These are phyloP conservation scores for Boletellus sp. DNA, from an alignment of 1,284 basidiomycete genomes.

Conservation along the genomic window DNA sequence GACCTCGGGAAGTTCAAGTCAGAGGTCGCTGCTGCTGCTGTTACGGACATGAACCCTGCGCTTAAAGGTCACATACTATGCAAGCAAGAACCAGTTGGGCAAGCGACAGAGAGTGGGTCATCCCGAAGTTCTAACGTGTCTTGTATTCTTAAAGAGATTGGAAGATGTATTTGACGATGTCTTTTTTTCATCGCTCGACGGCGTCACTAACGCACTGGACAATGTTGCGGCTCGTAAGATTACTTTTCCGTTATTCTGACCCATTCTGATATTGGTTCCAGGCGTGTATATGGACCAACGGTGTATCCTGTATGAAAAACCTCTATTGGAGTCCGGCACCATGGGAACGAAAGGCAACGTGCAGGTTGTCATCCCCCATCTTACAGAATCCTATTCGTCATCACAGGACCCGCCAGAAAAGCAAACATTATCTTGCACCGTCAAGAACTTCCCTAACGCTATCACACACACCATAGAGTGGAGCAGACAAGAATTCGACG, in stretches of 20 bases:
- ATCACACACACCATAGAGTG: slow-evolving; percentile 99
- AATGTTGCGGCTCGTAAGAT: slow-evolving; percentile 90
- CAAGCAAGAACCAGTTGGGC: slow-evolving; percentile 93
- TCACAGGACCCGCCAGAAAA: slow-evolving; percentile 99
- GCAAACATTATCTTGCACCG: slow-evolving; percentile 95
- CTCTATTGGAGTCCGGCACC: slow-evolving; percentile 95
- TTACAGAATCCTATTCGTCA: slow-evolving; percentile 97
- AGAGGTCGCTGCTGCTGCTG: slow-evolving; percentile 90
- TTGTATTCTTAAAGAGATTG: slow-evolving; percentile 1
- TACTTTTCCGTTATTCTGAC: neutral
- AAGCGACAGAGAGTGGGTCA: slow-evolving; percentile 83
- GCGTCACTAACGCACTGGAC: slow-evolving; percentile 99
- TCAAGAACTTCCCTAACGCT: slow-evolving; percentile 99
- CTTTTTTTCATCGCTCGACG: slow-evolving; percentile 88
- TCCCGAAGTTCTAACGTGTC: slow-evolving; percentile 1
- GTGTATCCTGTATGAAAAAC: slow-evolving; percentile 97
- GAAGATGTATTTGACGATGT: slow-evolving; percentile 85
- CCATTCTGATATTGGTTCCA: slow-evolving; percentile 29
- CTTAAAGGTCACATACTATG: slow-evolving; percentile 85
- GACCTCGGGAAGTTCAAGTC: slow-evolving; percentile 98
- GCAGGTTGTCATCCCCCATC: slow-evolving; percentile 92
- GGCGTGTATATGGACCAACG: slow-evolving; percentile 99
- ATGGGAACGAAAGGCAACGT: slow-evolving; percentile 98
- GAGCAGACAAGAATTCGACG: slow-evolving; percentile 93
- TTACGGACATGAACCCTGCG: slow-evolving; percentile 95